Conservation (phyloP, 2,329 filamentous ascomycete species). For the Rosellinia necatrix region DNA sequence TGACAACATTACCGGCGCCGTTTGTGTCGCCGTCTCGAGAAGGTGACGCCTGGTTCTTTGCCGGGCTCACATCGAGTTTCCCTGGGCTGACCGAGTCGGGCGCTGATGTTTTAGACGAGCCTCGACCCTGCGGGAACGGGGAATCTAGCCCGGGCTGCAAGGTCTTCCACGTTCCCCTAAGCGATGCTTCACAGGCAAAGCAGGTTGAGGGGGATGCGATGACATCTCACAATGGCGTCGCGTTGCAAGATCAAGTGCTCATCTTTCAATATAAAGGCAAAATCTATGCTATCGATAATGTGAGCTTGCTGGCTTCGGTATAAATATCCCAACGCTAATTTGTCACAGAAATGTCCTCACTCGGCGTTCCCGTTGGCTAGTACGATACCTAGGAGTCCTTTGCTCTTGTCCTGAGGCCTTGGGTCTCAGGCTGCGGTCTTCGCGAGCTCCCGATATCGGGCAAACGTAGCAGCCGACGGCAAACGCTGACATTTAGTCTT, state of each 20-base stretch:
- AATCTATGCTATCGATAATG: slow-evolving; percentile 71
- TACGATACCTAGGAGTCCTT: slow-evolving; percentile 2
- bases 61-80: slow-evolving; percentile 59
- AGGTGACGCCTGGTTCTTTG: slow-evolving; percentile 54
- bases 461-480: too few species aligned
- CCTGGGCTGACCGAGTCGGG: slow-evolving; percentile 53
- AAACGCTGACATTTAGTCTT: background rate
- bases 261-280: slow-evolving; percentile 67
- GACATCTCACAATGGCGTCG: slow-evolving; percentile 33
- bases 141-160: slow-evolving; percentile 59
- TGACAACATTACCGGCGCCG: slow-evolving; percentile 21
- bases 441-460: too few species aligned
- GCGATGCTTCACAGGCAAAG: slow-evolving; percentile 43
- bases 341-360: slow-evolving; percentile 66
- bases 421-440: background rate
- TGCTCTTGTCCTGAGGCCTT: background rate
- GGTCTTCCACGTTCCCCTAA: slow-evolving; percentile 56
- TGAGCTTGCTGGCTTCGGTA: slow-evolving; percentile 41
- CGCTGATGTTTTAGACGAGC: slow-evolving; percentile 45
- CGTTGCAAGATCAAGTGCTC: slow-evolving; percentile 63
- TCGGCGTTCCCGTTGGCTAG: slow-evolving; percentile 67
- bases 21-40: slow-evolving; percentile 30
- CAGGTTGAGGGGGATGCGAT: slow-evolving; percentile 45
- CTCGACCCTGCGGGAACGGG: slow-evolving; percentile 45
- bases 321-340: slow-evolving; percentile 20